Evolutionary conservation across 1,139 yeast species (phyloP).

Genomic region (Barnettozyma hawaiiensis): DNA sequence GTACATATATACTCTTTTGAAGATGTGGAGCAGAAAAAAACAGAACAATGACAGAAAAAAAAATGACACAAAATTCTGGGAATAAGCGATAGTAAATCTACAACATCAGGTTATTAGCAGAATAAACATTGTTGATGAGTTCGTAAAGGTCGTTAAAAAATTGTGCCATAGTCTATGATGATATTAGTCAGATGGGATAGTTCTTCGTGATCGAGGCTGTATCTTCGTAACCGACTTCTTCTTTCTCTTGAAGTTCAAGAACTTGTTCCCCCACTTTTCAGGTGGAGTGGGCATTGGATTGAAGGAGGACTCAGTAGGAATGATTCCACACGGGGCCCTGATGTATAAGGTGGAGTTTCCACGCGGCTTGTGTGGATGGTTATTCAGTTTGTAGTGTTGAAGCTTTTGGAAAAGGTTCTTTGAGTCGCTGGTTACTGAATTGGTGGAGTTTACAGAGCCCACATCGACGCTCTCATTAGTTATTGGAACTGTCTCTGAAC

Average conservation of each 20-base stretch:
- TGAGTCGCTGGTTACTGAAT: background rate
- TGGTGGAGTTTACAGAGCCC: background rate
- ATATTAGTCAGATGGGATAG: background rate
- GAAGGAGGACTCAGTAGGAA: conserved; percentile 12
- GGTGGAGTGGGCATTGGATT: conserved; percentile 13
- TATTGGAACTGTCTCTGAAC: background rate
- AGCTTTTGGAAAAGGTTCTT: background rate
- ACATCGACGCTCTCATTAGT: background rate
- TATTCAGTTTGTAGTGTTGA: background rate
- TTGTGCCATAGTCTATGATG: background rate
- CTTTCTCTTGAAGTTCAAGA: conserved; percentile 11
- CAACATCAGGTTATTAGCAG: no score
- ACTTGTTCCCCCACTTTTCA: conserved; percentile 10
- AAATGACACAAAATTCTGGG: no score
- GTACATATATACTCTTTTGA: no score
- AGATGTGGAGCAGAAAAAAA: no score
- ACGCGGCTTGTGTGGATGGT: background rate
- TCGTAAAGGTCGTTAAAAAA: background rate
- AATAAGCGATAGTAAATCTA: no score
- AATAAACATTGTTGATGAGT: no score
- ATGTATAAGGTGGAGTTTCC: conserved; percentile 6
- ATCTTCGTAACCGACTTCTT: conserved; percentile 4
- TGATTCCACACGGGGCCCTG: conserved; percentile 20
- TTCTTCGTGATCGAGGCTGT: background rate
- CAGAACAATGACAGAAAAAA: no score